A percentile compares a stretch with the other conserved stretches of the same genome.
These are phyloP conservation scores for Cantharellus anzutake DNA, from an alignment of 768 basidiomycete species.

Conservation along the genomic window DNA sequence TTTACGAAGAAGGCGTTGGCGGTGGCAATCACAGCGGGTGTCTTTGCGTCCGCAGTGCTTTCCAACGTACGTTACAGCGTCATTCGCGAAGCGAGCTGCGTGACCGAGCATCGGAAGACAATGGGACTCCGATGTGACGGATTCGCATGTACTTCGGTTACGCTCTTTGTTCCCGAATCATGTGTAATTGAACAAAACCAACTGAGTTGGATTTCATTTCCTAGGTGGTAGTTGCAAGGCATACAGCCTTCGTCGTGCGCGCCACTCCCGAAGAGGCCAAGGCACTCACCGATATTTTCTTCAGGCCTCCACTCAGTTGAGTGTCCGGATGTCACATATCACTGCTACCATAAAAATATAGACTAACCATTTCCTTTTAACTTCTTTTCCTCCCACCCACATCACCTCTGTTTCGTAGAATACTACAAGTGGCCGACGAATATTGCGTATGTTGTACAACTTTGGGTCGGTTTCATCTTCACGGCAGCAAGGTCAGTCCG, in stretches of 20 bases:
- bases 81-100: neutral
- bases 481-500: neutral
- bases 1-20: slow-evolving; percentile 7
- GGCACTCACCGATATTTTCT: neutral
- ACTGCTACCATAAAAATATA: neutral
- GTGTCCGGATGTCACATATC: neutral
- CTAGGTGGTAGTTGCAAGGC: neutral
- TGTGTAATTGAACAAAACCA: too few relatives aligned
- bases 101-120: neutral
- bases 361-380: neutral
- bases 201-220: neutral
- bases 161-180: too few relatives aligned
- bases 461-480: neutral
- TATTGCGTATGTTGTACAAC: neutral
- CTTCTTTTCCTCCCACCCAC: neutral
- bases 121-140: too few relatives aligned
- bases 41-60: slow-evolving; percentile 5
- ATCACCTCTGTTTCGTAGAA: neutral
- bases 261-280: neutral
- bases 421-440: neutral
- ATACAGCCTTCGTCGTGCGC: neutral
- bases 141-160: too few relatives aligned
- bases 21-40: slow-evolving; percentile 5
- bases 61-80: neutral
- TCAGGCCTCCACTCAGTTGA: neutral